These are phyloP conservation scores for Colletotrichum lindemuthianum DNA, from an alignment of 2,329 filamentous ascomycete genomes.

Conservation along the genomic window DNA sequence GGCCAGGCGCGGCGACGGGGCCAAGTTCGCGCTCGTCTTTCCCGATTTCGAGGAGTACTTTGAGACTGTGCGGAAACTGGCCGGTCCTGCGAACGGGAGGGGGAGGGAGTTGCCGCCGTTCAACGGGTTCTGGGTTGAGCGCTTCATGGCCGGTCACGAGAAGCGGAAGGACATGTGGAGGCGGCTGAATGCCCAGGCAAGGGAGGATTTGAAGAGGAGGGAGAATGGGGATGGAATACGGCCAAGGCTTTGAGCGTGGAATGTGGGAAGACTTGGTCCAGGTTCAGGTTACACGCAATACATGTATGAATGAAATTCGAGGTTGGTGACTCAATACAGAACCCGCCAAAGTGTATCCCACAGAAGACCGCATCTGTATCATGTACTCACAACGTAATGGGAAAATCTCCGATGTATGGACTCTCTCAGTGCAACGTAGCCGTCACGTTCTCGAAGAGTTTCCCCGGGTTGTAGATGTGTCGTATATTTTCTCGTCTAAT, in stretches of 20 bases:
- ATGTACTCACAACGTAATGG: too few relatives aligned
- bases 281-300: neutral
- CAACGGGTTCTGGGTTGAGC: slow-evolving; percentile 55
- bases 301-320: neutral
- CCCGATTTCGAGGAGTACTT: slow-evolving; percentile 75
- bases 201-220: neutral
- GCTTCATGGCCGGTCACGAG: slow-evolving; percentile 65
- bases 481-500: too few relatives aligned
- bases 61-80: slow-evolving; percentile 61
- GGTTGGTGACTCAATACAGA: neutral
- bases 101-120: slow-evolving; percentile 59
- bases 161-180: slow-evolving; percentile 67
- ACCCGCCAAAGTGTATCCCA: too few relatives aligned
- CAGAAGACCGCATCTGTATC: too few relatives aligned
- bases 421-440: too few relatives aligned
- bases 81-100: slow-evolving; percentile 56
- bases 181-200: slow-evolving; percentile 52
- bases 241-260: slow-evolving; percentile 1
- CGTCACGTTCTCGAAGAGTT: too few relatives aligned
- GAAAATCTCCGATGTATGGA: too few relatives aligned
- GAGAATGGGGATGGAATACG: neutral
- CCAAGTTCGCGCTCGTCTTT: slow-evolving; percentile 65
- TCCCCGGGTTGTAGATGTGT: too few relatives aligned
- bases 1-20: slow-evolving; percentile 62
- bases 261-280: neutral